Evolutionary conservation across 1,139 yeast species (phyloP).

Genomic region (Magnusiomyces tetraspermus): DNA sequence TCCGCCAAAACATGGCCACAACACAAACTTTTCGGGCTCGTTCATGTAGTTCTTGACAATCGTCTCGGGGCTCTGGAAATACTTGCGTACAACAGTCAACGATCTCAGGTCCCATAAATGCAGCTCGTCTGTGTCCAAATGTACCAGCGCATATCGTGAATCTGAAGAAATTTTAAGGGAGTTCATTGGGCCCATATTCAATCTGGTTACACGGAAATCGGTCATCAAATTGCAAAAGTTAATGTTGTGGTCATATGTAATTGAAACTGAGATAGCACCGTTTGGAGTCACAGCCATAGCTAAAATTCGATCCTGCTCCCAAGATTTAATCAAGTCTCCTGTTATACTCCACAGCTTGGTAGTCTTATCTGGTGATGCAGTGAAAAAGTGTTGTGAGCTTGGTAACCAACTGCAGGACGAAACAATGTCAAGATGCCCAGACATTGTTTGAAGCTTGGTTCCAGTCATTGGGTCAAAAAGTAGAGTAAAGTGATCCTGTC

Average conservation of each 20-base stretch:
- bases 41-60: constrained; percentile 23
- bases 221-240: constrained; percentile 42
- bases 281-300: constrained; percentile 61
- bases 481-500: constrained; percentile 55
- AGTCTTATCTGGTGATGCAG: constrained; percentile 68
- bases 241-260: constrained; percentile 47
- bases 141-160: constrained; percentile 45
- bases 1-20: constrained; percentile 72
- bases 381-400: constrained; percentile 47
- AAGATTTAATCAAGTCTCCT: constrained; percentile 35
- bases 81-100: constrained; percentile 47
- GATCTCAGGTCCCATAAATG: constrained; percentile 64
- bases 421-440: constrained; percentile 30
- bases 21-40: constrained; percentile 40
- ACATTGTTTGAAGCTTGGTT: constrained; percentile 20
- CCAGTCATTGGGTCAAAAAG: constrained; percentile 53
- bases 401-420: constrained; percentile 77
- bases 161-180: constrained; percentile 41
- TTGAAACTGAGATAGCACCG: constrained; percentile 52
- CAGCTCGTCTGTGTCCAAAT: constrained; percentile 66
- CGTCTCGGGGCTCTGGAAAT: constrained; percentile 60
- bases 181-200: constrained; percentile 39
- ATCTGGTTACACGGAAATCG: constrained; percentile 27
- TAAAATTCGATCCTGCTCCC: constrained; percentile 47
- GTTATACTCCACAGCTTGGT: constrained; percentile 51